Base-by-base conservation (phyloP, 2,329 filamentous ascomycete species). In the Lasiodiplodia gonubiensis region DNA sequence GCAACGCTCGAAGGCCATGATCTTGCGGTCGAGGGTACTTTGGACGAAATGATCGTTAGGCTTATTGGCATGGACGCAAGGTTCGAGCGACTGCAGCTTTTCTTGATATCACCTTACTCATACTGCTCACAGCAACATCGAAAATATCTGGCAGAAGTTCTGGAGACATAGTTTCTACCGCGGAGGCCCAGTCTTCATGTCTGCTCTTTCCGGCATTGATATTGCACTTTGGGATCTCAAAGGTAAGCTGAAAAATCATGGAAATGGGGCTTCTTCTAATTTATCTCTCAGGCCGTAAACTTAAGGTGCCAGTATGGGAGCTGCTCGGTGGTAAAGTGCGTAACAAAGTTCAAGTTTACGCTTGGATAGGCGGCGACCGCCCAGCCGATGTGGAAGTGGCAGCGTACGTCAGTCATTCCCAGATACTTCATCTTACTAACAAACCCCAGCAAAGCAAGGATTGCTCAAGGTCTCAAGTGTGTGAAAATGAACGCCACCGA, bases 401-500 rank as follows among this genome's bases (percentile, higher is more conserved):
- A 73, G 90, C 88, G 83, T 89, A 76, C 71, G 84, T 73, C 27
- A 33, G 8, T 1, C 8, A 0, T 74, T 66, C 11, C 35, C 25
- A 10, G 76, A 16, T 30, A 14, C 57, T 6, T 53, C n/a, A 27
- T 14, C n/a, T n/a, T 27, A 12, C 35, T 37, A 12, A 42, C 30
- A 54, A 12, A 52, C 11, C 10, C 3, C 69, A 88, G 86, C 4
- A 83, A 86, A 72, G 83, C 81, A 6, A 82, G 88, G 3, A 84
- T 85, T 71, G 80, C 80, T 8, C 88, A 90, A 75, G 89, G 89
- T 0, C 88, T 91, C 73, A 87, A 80, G 1, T 83, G 86, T 4
- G 85, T 93, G 64, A 93, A 93, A 75, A 93, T 93, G 91, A 93
- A 93, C 74, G 91, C 86, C 3, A 93, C 90, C 0, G 89, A 90